These are phyloP conservation scores for Paraglomus brasilianum DNA, from an alignment of 192 early-diverging fungal species.

Conservation along the genomic window DNA sequence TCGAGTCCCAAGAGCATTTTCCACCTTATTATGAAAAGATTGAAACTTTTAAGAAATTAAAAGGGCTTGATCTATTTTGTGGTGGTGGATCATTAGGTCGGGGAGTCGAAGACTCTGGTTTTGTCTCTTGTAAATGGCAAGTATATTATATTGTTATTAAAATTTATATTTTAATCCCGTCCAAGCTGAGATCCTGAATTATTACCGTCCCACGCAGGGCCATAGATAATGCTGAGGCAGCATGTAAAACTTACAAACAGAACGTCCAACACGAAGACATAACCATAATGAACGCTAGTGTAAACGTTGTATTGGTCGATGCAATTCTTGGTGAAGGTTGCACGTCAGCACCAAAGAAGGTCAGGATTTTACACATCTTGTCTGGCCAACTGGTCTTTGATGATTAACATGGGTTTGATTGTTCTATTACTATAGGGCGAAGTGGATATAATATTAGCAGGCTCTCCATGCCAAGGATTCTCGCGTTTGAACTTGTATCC, in stretches of 20 bases:
- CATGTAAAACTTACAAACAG: conserved; percentile 31
- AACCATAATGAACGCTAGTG: conserved; percentile 30
- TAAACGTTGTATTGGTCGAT: conserved; percentile 29
- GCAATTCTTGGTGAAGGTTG: conserved; percentile 10
- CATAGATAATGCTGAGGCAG: conserved; percentile 28
- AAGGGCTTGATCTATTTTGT: conserved; percentile 34
- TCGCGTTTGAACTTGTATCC: conserved; percentile 22
- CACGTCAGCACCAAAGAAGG: conserved; percentile 9
- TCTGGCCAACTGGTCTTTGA: neutral
- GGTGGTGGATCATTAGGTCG: conserved; percentile 33
- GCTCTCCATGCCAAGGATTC: conserved; percentile 40
- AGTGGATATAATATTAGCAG: conserved; percentile 36
- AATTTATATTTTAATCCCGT: neutral
- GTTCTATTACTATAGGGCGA: conserved; percentile 26
- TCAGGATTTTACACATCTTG: neutral
- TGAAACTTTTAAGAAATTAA: conserved; percentile 3
- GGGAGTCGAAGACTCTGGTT: conserved; percentile 34
- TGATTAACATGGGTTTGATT: neutral
- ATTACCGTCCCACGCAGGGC: conserved; percentile 26
- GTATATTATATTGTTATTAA: neutral
- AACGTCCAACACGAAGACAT: conserved; percentile 15
- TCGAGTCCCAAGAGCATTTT: conserved; percentile 7
- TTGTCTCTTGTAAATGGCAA: conserved; percentile 35
- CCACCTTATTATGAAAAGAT: conserved; percentile 3
- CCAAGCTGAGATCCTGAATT: neutral